Base-by-base conservation (phyloP, 2,329 filamentous ascomycete genomes). In the Botrytis tulipae region DNA sequence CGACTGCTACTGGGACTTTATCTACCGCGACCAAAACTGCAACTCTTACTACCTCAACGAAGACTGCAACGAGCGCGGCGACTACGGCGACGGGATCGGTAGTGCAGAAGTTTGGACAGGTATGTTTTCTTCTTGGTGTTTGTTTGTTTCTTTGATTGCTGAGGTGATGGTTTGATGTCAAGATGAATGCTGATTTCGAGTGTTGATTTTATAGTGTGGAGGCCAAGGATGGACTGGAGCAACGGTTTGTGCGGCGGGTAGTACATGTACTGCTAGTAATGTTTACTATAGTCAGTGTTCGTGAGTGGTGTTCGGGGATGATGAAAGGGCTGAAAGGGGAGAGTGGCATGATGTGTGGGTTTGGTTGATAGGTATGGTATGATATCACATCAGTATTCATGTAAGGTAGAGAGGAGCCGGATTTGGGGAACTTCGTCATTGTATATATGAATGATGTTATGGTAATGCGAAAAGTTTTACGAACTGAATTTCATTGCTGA, bases 241-340 rank as follows among this genome's bases (percentile, higher is more conserved):
- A 16, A 78, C 74, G 3, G 42, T 20, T 16, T 80, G 78, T 59
- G 75, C n/a, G 12, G 61, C 37, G 32, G 72, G 73, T 25, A 77
- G 35, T 42, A 73, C 65, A 18, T 79, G 78, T 70, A 77, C 74
- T 18, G 44, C 60, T 29, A 67, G 66, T 63, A 78, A 75, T 73
- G 35, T 51, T 35, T 77, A 74, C 61, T 78, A 78, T 72, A 76
- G 72, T 48, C 76, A 78, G 74, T 76, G 75, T 67, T 59, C 76
- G 73, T 75, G 67, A 70, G 70, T 8, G 35, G 32, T 25, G 35
- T 35, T 22, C 22, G 18, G 12, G 9, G 22, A 18, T 16, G 32
- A 25, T n/a, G 32, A 22, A 9, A 54, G 2, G 5, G 14, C 0
- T 14, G 59, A 40, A 7, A 8, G 46, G 25, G 25, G 7, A 12